Evolutionary conservation across 306 rosid genomes (phyloP), one percentile per base, ranked within the genome.

Genomic region (Vachellia pachyceras): DNA sequence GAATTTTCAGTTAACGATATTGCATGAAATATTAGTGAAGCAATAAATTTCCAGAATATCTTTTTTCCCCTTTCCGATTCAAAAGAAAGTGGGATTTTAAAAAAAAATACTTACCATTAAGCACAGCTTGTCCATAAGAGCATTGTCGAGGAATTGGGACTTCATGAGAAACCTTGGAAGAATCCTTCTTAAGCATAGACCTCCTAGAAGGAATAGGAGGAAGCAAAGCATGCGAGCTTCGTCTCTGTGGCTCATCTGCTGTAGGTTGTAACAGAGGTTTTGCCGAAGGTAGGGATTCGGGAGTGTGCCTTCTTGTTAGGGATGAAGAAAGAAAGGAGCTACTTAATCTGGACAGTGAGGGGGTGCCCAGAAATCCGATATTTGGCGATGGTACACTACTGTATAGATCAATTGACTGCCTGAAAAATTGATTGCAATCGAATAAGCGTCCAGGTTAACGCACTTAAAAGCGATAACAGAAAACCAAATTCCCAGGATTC

Each of bases 321-420:
- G 99, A 90, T 35, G 99, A 79, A 40, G 98, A 93, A 18, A 95
- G 93, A 83, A 90, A 96, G 1, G 99, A 96, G 74, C 99, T 92
- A 79, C 99, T 91, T 46, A 96, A 77, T 89, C 97, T 91, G n/a
- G 92, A 71, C 82, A 95, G 46, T 35, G 99, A 54, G 36, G 97
- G 82, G 68, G 97, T 91, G 70, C 97, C 97, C 75, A 95, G 79
- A 87, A 95, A 89, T 80, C 98, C 98, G 75, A 95, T 88, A 64
- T 88, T 82, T 66, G 98, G 98, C 25, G 99, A 96, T 52, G 92
- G 94, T 1, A 96, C 97, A 75, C 98, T 96, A 69, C 99, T 89
- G 49, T 93, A 90, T 74, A 96, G 86, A 89, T 96, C 99, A 40
- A 96, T 96, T 29, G 99, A 96, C 74, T 96, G 97, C 94, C 99